Evolutionary conservation across 371 early-diverging fungal species (phyloP).

Genomic region (Massospora cicadina): DNA sequence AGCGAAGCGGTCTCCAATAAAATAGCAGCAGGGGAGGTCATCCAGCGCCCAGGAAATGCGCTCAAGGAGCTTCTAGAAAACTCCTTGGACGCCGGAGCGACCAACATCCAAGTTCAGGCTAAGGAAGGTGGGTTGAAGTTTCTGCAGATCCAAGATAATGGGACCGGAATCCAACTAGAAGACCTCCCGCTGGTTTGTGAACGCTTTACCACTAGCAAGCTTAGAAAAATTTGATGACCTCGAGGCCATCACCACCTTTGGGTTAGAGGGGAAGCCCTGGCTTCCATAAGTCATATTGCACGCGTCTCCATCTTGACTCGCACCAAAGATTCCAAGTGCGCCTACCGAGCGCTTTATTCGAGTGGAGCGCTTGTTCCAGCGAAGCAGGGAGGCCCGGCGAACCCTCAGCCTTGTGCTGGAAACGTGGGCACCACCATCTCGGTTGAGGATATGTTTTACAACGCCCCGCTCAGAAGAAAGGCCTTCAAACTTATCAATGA

Average conservation of each 20-base stretch:
- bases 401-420: conserved; percentile 81
- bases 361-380: conserved; percentile 65
- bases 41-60: conserved; percentile 84
- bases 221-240: conserved; percentile 77
- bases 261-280: conserved; percentile 97
- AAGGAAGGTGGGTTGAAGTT: conserved; percentile 82
- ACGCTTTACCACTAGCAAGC: conserved; percentile 92
- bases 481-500: conserved; percentile 66
- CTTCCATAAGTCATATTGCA: conserved; percentile 87
- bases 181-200: conserved; percentile 81
- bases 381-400: conserved; percentile 42
- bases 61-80: conserved; percentile 98
- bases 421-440: conserved; percentile 82
- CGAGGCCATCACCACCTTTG: conserved; percentile 69
- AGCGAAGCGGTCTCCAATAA: conserved; percentile 73
- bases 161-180: conserved; percentile 73
- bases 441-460: conserved; percentile 85
- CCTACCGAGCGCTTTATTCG: conserved; percentile 63
- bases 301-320: conserved; percentile 81
- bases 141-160: conserved; percentile 93
- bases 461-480: conserved; percentile 58
- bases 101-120: conserved; percentile 56
- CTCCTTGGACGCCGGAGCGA: conserved; percentile 86
- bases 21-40: conserved; percentile 94
- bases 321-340: conserved; percentile 58